phyloP scores from a whole-genome alignment of 2,329 filamentous ascomycete genomes.

The Colletotrichum tamarilloi region DNA sequence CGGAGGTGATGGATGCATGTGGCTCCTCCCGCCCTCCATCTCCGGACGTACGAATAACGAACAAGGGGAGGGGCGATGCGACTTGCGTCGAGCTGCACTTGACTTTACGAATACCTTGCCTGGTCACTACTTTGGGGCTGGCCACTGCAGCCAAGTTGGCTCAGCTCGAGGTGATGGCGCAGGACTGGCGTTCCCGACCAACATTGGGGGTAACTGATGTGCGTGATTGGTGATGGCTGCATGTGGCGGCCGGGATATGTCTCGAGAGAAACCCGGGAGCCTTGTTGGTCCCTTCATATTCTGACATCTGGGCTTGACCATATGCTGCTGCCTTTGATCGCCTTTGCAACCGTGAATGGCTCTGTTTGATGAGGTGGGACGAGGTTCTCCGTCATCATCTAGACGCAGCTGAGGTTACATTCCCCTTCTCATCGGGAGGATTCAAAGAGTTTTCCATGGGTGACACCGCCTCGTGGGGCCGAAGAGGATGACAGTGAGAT shows the following conservation, averaged over 20 bases:
- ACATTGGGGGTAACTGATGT: background rate
- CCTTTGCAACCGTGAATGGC: background rate
- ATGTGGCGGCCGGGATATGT: slow-evolving; percentile 22
- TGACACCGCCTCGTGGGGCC: slow-evolving; percentile 11
- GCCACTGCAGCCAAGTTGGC: slow-evolving; percentile 20
- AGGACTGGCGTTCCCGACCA: slow-evolving; percentile 10
- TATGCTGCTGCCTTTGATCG: slow-evolving; percentile 8
- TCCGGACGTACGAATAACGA: background rate
- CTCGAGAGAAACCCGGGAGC: slow-evolving; percentile 1
- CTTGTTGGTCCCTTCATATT: background rate
- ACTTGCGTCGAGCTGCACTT: background rate
- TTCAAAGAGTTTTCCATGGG: background rate
- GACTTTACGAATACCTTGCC: background rate
- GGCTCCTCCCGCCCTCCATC: background rate
- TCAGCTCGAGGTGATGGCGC: slow-evolving; percentile 33
- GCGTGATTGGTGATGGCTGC: slow-evolving; percentile 11
- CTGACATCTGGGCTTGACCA: background rate
- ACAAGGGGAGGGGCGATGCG: background rate
- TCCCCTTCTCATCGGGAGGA: background rate
- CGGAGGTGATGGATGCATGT: background rate
- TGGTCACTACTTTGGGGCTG: slow-evolving; percentile 5
- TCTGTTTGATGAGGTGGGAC: background rate
- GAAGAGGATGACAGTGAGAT: slow-evolving; percentile 2
- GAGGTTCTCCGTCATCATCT: background rate
- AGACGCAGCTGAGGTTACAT: background rate